Evolutionary conservation across 2,329 filamentous ascomycete genomes (phyloP).

Genomic region (Neofusicoccum ribis): DNA sequence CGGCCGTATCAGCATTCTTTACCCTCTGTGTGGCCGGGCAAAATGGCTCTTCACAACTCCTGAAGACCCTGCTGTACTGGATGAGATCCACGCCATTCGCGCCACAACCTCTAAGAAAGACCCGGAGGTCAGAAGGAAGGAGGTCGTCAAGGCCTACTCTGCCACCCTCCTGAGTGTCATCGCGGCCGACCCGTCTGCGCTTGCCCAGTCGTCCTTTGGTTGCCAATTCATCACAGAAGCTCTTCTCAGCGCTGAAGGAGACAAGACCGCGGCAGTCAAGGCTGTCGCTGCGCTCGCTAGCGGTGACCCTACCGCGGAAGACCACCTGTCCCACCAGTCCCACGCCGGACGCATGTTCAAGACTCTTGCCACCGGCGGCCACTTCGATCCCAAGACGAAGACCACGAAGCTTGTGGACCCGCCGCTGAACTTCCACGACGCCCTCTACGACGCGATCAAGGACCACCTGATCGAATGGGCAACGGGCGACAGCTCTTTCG

Average conservation of each 20-base stretch:
- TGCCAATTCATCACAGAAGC: conserved; percentile 84
- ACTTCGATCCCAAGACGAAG: conserved; percentile 74
- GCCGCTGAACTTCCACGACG: conserved; percentile 74
- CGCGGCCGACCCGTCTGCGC: conserved; percentile 63
- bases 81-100: conserved; percentile 76
- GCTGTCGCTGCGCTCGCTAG: conserved; percentile 57
- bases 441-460: conserved; percentile 80
- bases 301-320: conserved; percentile 42
- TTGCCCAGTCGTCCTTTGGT: conserved; percentile 76
- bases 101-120: conserved; percentile 92
- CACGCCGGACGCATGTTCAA: conserved; percentile 83
- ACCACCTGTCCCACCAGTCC: conserved; percentile 62
- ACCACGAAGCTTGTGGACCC: conserved; percentile 70
- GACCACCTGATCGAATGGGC: conserved; percentile 79
- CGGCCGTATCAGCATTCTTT: conserved; percentile 69
- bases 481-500: conserved; percentile 80
- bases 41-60: conserved; percentile 61
- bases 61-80: conserved; percentile 63
- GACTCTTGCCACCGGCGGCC: conserved; percentile 83
- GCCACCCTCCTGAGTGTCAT: conserved; percentile 75
- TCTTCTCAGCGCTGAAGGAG: conserved; percentile 71
- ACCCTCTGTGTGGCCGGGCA: conserved; percentile 68
- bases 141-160: conserved; percentile 73
- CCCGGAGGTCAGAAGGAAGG: conserved; percentile 69
- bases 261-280: conserved; percentile 71